Evolutionary conservation across 108 stramenopile species (phyloP), one percentile per base, ranked within the genome.

Genomic region (Bacterosira constricta): DNA sequence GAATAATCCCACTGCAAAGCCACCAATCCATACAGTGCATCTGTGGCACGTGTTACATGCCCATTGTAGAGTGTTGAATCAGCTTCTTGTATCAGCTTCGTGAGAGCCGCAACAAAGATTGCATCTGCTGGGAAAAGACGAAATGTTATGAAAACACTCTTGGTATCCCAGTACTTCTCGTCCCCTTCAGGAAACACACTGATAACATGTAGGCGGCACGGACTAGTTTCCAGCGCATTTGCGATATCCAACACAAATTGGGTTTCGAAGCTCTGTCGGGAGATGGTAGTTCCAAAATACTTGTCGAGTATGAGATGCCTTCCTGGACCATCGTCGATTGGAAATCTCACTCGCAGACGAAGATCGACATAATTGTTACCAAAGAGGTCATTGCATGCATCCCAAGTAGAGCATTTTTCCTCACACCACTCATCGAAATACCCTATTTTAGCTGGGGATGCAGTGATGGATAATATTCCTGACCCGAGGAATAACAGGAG

Each of bases 211-310:
- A 93, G 30, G 18, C 85, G 75, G 20, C 85, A 85, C 8, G 83
- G 66, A 57, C 78, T 83, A 9, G 90, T 83, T 12, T 82, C 82
- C 0, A 83, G 53, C 2, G 89, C 82, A 17, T 42, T 7, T 13
- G 82, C 55, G 30, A 92, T 32, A 59, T 92, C 91, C 9, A 86
- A 60, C 4, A 92, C 47, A 49, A 92, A 89, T 63, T 92, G 91
- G 39, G 91, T 86, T 35, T 83, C 82, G 54, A 92, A 92, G 25
- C 75, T 82, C 41, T 88, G 84, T 29, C 68, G 44, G 13, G 88
- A 75, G 46, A 89, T 80, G 9, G 77, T 71, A 8, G 67, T 66
- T 34, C 89, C 91, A 67, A 85, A 63, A 54, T 70, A 81, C 17
- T 90, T 64, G 37, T 70, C 86, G 49, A 60, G 42, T 12, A 89